phyloP scores from a whole-genome alignment of 305 asterid genomes.

The Fraxinus velutina region DNA sequence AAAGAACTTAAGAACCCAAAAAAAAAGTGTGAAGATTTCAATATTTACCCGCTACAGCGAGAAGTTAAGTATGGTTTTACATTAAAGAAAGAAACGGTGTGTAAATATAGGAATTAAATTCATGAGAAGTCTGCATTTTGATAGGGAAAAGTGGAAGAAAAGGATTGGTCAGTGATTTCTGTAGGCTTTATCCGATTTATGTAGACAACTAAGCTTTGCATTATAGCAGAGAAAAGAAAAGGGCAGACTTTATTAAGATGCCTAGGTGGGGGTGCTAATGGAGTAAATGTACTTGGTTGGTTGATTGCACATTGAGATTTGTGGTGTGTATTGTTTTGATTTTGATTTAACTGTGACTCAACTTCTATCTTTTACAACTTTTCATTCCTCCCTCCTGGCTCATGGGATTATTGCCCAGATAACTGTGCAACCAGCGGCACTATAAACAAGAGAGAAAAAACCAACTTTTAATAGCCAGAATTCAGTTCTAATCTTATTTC shows the following conservation, averaged over 20 bases:
- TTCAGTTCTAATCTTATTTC: not conserved
- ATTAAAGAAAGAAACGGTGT: not conserved
- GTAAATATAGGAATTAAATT: not conserved
- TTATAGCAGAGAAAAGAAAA: constrained; percentile 16
- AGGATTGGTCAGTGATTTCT: constrained; percentile 32
- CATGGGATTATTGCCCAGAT: constrained; percentile 23
- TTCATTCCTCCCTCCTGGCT: constrained; percentile 10
- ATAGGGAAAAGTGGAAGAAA: constrained; percentile 45
- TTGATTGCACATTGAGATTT: constrained; percentile 30
- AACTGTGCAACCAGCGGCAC: constrained; percentile 1
- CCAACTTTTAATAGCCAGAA: not conserved
- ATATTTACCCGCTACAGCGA: not conserved
- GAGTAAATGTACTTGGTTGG: constrained; percentile 29
- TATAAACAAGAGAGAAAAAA: not conserved
- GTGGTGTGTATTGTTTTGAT: constrained; percentile 8
- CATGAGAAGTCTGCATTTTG: constrained; percentile 20
- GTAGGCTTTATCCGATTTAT: constrained; percentile 29
- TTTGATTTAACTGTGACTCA: constrained; percentile 2
- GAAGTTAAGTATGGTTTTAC: constrained; percentile 18
- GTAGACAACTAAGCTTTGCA: constrained; percentile 36
- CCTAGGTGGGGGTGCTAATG: constrained; percentile 25
- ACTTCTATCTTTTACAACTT: constrained; percentile 3
- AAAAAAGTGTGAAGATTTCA: constrained; percentile 19
- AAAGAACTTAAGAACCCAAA: not conserved
- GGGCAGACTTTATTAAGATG: constrained; percentile 2